Evolutionary conservation across 2,329 filamentous ascomycete species (phyloP), one percentile per base, ranked within the genome.

Genomic region (Exophiala aquamarina): DNA sequence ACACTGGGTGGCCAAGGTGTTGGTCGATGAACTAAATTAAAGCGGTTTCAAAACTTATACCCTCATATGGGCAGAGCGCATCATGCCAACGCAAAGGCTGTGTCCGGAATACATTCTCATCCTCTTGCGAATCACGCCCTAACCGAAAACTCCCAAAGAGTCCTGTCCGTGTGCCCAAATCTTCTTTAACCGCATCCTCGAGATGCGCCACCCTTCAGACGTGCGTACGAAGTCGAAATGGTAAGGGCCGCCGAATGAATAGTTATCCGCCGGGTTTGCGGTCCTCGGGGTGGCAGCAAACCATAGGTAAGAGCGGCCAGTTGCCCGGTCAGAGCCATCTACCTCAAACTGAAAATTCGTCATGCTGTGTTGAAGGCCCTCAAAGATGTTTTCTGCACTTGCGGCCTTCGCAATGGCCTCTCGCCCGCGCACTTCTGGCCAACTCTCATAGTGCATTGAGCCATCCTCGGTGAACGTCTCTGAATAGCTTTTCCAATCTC

Each of bases 351-450:
- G 13, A 32, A 49, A 39, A 20, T 49, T 49, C n/a, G 46, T 49
- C 46, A 49, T 44, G 17, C 20, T 49, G 46, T 49, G 46, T 19
- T 49, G 46, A 14, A 49, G 46, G 2, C 46, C 46, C 14, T 49
- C 40, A 17, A 49, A 49, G 14, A 15, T 9, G 4, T 39, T 4
- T 26, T 49, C 46, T 11, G 35, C 46, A 33, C 46, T 49, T 8
- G 46, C 40, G 13, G 46, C 41, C 28, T 49, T 49, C 1, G 28
- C 23, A 9, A 49, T 49, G 5, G 18, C 23, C 6, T 47, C 39
- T 14, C 32, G 20, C 21, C 44, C 44, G 10, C 23, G 28, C 9
- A 47, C 21, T 14, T 34, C 37, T 2, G 28, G 28, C 44, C 44
- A 47, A 9, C 28, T 35, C 17, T 47, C 44, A 33, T 35, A 47